Evolutionary conservation across 2,329 filamentous ascomycete genomes (phyloP), one percentile per base, ranked within the genome.

Genomic region (Dryadomyces quercus-mongolicae): DNA sequence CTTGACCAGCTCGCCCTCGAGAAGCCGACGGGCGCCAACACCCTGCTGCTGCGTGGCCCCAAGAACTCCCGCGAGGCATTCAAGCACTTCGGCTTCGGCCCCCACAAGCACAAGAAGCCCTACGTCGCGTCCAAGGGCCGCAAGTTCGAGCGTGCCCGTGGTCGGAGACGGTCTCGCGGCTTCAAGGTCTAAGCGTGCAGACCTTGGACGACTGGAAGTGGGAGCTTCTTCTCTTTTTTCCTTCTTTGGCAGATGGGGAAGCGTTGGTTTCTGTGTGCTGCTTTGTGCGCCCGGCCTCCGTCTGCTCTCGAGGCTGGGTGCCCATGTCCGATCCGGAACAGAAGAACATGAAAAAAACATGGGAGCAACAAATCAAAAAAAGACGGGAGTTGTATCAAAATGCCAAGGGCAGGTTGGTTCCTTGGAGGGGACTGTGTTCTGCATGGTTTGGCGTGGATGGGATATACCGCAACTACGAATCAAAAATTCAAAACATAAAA

Each of bases 61-160:
- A 98, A 96, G 89, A 97, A 97, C 78, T 74, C 89, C 66, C 86
- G 93, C 71, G 93, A 98, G 84, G 88, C 93, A 61, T 80, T 97
- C 74, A 97, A 95, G 87, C 94, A 98, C 81, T 98, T 98, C 72
- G 93, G 94, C 71, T 87, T 98, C 67, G 94, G 93, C 64, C 93
- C 93, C 63, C 93, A 98, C 84, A 91, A 84, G 75, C 80, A 95
- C 86, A 98, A 97, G 92, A 97, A 96, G 84, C 92, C 92, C 65
- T 88, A 95, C 67, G 82, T 98, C 69, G 82, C 89, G 76, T 95
- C 89, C 81, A 98, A 98, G 88, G 94, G 94, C 70, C 87, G 93
- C 78, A 98, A 98, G 83, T 98, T 98, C 81, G 94, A 98, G 86
- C 83, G 84, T 70, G 93, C 91, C 70, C 91, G 93, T 93, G 94